Conservation (phyloP, 73 alveolate species). For the Paramecium sexaurelia region DNA sequence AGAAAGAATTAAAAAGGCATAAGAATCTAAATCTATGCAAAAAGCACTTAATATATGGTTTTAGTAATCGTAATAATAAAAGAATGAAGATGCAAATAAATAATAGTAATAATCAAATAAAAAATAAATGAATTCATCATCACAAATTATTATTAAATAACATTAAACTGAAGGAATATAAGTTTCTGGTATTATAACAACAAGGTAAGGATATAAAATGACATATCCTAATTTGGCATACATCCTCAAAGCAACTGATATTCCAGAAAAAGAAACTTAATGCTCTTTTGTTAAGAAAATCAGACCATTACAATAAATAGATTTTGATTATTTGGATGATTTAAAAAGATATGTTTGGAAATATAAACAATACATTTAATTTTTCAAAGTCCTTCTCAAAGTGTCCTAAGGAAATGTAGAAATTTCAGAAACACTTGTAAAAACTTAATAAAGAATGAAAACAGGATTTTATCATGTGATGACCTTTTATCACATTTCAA, state of each 20-base stretch:
- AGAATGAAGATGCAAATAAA: neutral
- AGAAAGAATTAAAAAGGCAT: neutral
- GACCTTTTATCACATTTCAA: conserved; percentile 52
- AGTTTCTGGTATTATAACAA: conserved; percentile 29
- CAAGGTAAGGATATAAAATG: conserved; percentile 9
- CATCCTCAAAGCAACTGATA: conserved; percentile 22
- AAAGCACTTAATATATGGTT: neutral
- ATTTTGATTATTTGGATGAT: neutral
- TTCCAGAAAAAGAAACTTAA: neutral
- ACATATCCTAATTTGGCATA: conserved; percentile 27
- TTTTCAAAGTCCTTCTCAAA: conserved; percentile 32
- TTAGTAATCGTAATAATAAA: neutral
- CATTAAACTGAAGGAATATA: neutral
- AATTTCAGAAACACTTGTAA: neutral
- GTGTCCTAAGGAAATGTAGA: conserved; percentile 13
- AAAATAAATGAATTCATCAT: neutral
- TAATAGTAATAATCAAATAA: neutral
- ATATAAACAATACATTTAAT: neutral
- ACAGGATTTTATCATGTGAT: conserved; percentile 6
- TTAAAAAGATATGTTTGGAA: conserved; percentile 50
- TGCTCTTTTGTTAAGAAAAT: neutral
- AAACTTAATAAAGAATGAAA: conserved; percentile 2
- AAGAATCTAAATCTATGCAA: neutral
- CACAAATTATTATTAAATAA: neutral
- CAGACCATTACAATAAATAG: neutral